Evolutionary conservation across 306 rosid genomes (phyloP).

Genomic region (Vigna radiata): DNA sequence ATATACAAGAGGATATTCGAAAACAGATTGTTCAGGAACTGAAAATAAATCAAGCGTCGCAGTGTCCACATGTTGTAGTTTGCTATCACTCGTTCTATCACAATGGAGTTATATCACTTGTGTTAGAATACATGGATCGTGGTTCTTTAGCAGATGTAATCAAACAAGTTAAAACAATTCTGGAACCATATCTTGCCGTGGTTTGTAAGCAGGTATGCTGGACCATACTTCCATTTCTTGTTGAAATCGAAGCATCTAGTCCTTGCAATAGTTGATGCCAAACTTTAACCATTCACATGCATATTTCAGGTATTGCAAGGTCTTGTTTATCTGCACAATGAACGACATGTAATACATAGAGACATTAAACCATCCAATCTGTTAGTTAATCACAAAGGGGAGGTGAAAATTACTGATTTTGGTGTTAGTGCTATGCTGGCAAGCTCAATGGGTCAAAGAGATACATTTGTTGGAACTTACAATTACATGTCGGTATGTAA

Average conservation of each 20-base stretch:
- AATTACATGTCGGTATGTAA: constrained; percentile 98
- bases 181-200: constrained; percentile 98
- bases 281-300: constrained; percentile 31
- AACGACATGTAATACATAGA: constrained; percentile 94
- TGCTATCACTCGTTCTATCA: constrained; percentile 96
- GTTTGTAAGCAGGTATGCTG: constrained; percentile 89
- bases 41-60: constrained; percentile 97
- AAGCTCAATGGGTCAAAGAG: constrained; percentile 96
- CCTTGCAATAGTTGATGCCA: constrained; percentile 14
- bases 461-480: constrained; percentile 97
- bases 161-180: constrained; percentile 90
- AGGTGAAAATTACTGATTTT: constrained; percentile 97
- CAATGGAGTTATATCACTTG: constrained; percentile 91
- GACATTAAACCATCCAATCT: constrained; percentile 98
- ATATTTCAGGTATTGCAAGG: constrained; percentile 86
- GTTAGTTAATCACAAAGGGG: constrained; percentile 94
- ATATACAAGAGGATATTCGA: constrained; percentile 91
- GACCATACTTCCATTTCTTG: constrained; percentile 25
- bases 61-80: constrained; percentile 91
- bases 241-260: constrained; percentile 34
- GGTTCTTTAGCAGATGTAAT: constrained; percentile 91
- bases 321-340: constrained; percentile 93
- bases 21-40: constrained; percentile 99
- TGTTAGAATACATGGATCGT: constrained; percentile 97
- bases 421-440: constrained; percentile 99